Evolutionary conservation across 2,329 filamentous ascomycete genomes (phyloP).

Genomic region (Plectosphaerella plurivora): DNA sequence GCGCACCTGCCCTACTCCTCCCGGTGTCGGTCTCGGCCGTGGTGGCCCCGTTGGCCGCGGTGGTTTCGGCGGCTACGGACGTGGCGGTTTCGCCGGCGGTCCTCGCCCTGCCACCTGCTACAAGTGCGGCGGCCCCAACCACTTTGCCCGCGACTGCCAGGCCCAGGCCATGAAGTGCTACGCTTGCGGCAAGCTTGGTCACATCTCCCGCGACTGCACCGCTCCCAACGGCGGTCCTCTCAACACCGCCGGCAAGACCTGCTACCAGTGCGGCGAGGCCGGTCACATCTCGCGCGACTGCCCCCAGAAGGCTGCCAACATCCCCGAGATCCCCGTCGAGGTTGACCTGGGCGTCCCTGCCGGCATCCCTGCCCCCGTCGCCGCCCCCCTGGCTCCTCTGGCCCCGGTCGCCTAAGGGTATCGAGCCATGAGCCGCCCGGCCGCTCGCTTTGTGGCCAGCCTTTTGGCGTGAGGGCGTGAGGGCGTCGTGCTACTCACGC

Average conservation of each 20-base stretch:
- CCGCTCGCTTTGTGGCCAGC: background rate
- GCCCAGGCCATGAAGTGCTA: slow-evolving; percentile 99
- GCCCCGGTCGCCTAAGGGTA: slow-evolving; percentile 35
- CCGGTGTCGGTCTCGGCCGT: slow-evolving; percentile 55
- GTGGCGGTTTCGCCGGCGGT: slow-evolving; percentile 70
- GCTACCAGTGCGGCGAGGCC: slow-evolving; percentile 94
- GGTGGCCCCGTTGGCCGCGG: slow-evolving; percentile 67
- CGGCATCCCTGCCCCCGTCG: slow-evolving; percentile 28
- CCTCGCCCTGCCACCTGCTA: slow-evolving; percentile 68
- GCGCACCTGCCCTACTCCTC: slow-evolving; percentile 80
- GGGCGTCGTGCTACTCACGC: background rate
- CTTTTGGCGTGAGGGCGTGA: background rate
- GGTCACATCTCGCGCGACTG: slow-evolving; percentile 97
- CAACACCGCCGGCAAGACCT: slow-evolving; percentile 96
- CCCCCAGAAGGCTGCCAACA: slow-evolving; percentile 59
- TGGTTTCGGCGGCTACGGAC: slow-evolving; percentile 62
- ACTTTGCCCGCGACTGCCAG: slow-evolving; percentile 97
- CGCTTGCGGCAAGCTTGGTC: slow-evolving; percentile 86
- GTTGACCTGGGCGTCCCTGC: slow-evolving; percentile 39
- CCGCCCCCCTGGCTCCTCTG: slow-evolving; percentile 28
- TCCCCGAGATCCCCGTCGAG: slow-evolving; percentile 37
- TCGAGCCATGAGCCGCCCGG: background rate
- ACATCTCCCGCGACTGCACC: slow-evolving; percentile 92
- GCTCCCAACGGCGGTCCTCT: slow-evolving; percentile 93
- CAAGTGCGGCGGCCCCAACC: slow-evolving; percentile 84